Percentiles rank a stretch among this genome's conserved stretches.
These are phyloP conservation scores for Taphrina confusa DNA, from an alignment of 1,139 yeast species.

Conservation along the genomic window DNA sequence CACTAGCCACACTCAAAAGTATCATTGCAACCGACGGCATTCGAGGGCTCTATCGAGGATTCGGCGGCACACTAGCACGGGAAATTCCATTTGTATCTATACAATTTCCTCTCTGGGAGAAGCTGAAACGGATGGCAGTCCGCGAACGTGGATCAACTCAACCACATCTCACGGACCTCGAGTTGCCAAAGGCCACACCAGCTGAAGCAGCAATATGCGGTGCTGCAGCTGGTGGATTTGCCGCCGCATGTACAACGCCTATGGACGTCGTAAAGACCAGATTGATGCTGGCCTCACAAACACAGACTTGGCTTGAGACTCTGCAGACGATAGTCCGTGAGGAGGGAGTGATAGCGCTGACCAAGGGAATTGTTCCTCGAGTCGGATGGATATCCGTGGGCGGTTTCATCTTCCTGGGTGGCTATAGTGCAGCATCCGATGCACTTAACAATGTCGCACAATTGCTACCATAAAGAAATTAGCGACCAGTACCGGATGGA, in stretches of 20 bases:
- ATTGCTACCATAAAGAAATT: neutral
- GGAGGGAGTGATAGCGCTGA: constrained; percentile 70
- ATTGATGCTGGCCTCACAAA: constrained; percentile 69
- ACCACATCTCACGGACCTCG: constrained; percentile 42
- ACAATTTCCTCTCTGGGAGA: constrained; percentile 92
- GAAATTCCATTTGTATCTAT: constrained; percentile 95
- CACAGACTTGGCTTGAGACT: constrained; percentile 52
- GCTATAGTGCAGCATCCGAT: constrained; percentile 70
- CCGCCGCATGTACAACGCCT: constrained; percentile 94
- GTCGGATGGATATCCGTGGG: constrained; percentile 98
- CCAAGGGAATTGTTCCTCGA: constrained; percentile 87
- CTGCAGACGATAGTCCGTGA: constrained; percentile 56
- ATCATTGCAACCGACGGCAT: constrained; percentile 66
- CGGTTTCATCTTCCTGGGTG: constrained; percentile 94
- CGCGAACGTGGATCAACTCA: constrained; percentile 27
- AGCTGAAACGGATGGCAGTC: constrained; percentile 62
- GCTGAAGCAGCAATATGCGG: constrained; percentile 92
- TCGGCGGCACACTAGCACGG: constrained; percentile 86
- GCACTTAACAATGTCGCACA: constrained; percentile 5
- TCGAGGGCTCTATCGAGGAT: constrained; percentile 84
- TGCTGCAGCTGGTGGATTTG: constrained; percentile 88
- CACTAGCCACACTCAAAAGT: constrained; percentile 65
- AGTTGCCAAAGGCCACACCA: constrained; percentile 54
- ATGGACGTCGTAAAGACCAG: constrained; percentile 89
- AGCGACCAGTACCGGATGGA: constrained; percentile 18